Conservation (phyloP, 352 stramenopile species). For the Pythium periplocum region DNA sequence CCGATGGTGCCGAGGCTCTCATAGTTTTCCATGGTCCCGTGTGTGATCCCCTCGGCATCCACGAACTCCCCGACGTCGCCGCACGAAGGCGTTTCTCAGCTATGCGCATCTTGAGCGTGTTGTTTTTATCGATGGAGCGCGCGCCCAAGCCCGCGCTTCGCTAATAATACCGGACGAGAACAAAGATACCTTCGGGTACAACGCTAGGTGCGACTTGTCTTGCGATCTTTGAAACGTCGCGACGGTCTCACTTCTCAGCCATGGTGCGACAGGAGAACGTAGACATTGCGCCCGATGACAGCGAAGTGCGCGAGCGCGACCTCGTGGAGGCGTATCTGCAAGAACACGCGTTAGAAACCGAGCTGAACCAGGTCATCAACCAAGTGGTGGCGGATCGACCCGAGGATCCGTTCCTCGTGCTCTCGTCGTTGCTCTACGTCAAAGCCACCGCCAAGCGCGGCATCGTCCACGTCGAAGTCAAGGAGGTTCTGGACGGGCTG, state of each 20-base stretch:
- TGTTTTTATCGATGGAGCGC: too few species aligned
- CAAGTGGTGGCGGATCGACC: conserved; percentile 58
- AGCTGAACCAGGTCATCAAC: conserved; percentile 71
- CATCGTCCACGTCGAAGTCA: conserved; percentile 61
- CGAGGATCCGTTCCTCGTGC: conserved; percentile 61
- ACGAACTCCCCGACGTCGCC: too few species aligned
- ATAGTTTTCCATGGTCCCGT: conserved; percentile 76
- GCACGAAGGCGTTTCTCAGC: too few species aligned
- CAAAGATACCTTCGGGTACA: too few species aligned
- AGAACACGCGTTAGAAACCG: conserved; percentile 60
- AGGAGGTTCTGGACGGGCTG: conserved; percentile 37
- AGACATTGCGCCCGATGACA: background rate
- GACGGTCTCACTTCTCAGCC: too few species aligned
- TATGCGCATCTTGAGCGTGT: too few species aligned
- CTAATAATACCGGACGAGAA: too few species aligned
- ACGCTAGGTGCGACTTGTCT: too few species aligned
- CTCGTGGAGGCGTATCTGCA: conserved; percentile 68
- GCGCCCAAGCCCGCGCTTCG: too few species aligned
- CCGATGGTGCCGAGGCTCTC: conserved; percentile 84
- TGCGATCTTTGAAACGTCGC: too few species aligned
- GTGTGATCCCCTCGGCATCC: too few species aligned
- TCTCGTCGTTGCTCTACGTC: conserved; percentile 54
- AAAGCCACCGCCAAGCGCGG: conserved; percentile 57
- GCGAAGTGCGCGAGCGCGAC: conserved; percentile 51
- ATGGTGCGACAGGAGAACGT: too few species aligned